These are phyloP conservation scores for Fusarium transvaalense DNA, from an alignment of 2,329 filamentous ascomycete genomes.

Conservation along the genomic window DNA sequence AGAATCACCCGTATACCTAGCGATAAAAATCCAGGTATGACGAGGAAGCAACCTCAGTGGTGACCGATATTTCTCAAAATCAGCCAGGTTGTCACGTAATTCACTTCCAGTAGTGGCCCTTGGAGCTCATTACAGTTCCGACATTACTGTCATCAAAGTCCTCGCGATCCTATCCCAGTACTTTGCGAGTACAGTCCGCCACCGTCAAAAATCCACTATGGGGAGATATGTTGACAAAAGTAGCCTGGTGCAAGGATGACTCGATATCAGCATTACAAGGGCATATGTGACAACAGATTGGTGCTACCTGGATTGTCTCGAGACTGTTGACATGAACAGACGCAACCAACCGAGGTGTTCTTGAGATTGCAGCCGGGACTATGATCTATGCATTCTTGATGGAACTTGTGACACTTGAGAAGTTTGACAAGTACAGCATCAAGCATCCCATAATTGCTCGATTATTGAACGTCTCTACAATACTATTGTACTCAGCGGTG, in stretches of 20 bases:
- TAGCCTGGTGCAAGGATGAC: not conserved
- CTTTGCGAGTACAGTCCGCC: constrained; percentile 3
- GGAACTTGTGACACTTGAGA: constrained; percentile 27
- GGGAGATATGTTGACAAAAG: not conserved
- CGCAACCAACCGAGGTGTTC: constrained; percentile 23
- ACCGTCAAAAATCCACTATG: not conserved
- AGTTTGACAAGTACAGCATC: not conserved
- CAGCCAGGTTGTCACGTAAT: constrained; percentile 2
- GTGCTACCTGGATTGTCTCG: constrained; percentile 7
- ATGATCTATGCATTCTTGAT: constrained; percentile 26
- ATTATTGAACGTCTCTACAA: constrained; percentile 10
- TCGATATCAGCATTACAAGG: constrained; percentile 7
- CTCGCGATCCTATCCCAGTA: constrained; percentile 3
- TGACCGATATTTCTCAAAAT: constrained; percentile 11
- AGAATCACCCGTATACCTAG: not conserved
- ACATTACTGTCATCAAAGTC: constrained; percentile 31
- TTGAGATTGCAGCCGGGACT: constrained; percentile 11
- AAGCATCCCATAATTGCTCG: constrained; percentile 1
- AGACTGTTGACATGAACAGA: constrained; percentile 20
- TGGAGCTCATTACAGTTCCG: constrained; percentile 23
- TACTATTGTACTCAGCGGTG: constrained; percentile 18
- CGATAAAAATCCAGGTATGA: constrained; percentile 8
- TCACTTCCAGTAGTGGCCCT: constrained; percentile 24
- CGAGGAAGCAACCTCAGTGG: constrained; percentile 26
- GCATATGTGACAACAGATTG: constrained; percentile 7